A percentile compares a stretch with the other conserved stretches of the same genome.
phyloP scores from a whole-genome alignment of 805 yeast genomes.

The Brettanomyces sp. region DNA sequence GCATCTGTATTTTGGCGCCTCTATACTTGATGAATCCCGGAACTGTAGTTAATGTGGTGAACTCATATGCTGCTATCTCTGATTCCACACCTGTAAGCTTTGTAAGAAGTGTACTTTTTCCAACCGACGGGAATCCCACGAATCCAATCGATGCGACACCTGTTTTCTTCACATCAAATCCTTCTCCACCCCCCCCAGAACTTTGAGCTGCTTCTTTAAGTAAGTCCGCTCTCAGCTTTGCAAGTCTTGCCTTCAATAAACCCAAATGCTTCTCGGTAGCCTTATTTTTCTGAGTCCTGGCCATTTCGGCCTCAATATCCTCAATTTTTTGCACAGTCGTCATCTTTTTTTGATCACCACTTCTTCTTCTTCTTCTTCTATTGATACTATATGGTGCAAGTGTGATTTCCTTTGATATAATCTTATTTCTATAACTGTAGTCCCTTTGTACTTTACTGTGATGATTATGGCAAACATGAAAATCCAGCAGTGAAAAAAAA shows the following conservation, averaged over 20 bases:
- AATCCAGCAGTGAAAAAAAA: no score
- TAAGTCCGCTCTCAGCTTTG: conserved; percentile 88
- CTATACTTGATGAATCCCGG: conserved; percentile 94
- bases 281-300: conserved; percentile 94
- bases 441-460: no score
- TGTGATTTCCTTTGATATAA: no score
- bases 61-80: conserved; percentile 97
- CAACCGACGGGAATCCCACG: conserved; percentile 97
- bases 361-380: not conserved
- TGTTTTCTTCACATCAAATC: conserved; percentile 97
- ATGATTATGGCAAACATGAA: no score
- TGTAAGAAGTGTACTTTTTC: conserved; percentile 75
- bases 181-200: conserved; percentile 89
- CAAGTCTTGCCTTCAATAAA: conserved; percentile 91
- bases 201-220: conserved; percentile 64
- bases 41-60: conserved; percentile 94
- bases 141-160: conserved; percentile 98
- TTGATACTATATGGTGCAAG: no score
- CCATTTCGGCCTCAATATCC: conserved; percentile 96
- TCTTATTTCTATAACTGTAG: no score
- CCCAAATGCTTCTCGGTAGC: conserved; percentile 97
- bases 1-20: conserved; percentile 96
- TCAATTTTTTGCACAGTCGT: conserved; percentile 69
- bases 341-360: conserved; percentile 27
- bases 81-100: conserved; percentile 93